Evolutionary conservation across 2,329 filamentous ascomycete genomes (phyloP).

Genomic region (Talaromyces verruculosus): DNA sequence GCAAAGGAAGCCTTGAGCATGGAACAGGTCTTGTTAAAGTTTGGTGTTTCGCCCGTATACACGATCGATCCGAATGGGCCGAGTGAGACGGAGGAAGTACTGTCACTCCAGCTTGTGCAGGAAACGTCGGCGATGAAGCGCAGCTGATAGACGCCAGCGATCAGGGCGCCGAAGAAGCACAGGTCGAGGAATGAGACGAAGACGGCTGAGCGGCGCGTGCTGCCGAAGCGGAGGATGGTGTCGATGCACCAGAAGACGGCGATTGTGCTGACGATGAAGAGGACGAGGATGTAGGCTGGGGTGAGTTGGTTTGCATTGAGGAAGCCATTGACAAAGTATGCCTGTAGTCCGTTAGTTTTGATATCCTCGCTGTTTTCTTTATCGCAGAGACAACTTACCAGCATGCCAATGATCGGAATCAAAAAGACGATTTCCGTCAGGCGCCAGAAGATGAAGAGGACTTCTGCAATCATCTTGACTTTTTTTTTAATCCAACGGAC

Average conservation of each 20-base stretch:
- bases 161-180: conserved; percentile 63
- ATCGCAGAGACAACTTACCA: conserved; percentile 40
- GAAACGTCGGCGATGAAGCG: conserved; percentile 60
- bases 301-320: conserved; percentile 58
- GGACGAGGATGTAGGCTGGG: conserved; percentile 60
- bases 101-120: conserved; percentile 63
- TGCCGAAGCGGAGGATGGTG: conserved; percentile 60
- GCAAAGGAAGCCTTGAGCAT: conserved; percentile 93
- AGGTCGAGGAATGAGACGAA: conserved; percentile 64
- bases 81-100: conserved; percentile 58
- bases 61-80: conserved; percentile 62
- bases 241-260: conserved; percentile 62
- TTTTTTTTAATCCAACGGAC: background rate
- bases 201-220: conserved; percentile 57
- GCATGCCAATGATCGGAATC: conserved; percentile 64
- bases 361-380: background rate
- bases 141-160: conserved; percentile 60
- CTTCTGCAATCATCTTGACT: conserved; percentile 51
- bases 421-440: conserved; percentile 62
- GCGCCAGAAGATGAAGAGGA: conserved; percentile 64
- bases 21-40: conserved; percentile 73
- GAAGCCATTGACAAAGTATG: conserved; percentile 63
- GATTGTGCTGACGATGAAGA: conserved; percentile 65
- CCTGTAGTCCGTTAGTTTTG: conserved; percentile 25
- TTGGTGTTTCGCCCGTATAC: conserved; percentile 47